Conservation (phyloP, 352 stramenopile genomes). For the Aphanomyces stellatus region DNA sequence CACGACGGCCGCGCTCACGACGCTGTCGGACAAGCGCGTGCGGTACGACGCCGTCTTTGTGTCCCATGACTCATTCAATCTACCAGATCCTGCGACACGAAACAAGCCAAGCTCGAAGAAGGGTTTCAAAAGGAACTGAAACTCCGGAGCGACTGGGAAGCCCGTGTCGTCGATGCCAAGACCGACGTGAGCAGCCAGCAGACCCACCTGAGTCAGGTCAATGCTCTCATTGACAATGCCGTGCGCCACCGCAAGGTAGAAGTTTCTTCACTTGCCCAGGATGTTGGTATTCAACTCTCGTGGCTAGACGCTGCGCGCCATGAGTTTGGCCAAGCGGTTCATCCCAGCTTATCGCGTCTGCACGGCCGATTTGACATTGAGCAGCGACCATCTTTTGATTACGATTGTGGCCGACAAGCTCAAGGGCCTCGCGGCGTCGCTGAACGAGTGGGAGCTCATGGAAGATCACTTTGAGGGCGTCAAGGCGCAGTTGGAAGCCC, state of each 20-base stretch:
- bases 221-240: slow-evolving; percentile 56
- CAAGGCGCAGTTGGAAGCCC: slow-evolving; percentile 33
- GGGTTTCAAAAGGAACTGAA: slow-evolving; percentile 10
- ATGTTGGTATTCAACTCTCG: no score
- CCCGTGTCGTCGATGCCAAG: slow-evolving; percentile 47
- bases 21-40: slow-evolving; percentile 47
- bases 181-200: slow-evolving; percentile 43
- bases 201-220: slow-evolving; percentile 42
- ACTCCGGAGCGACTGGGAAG: slow-evolving; percentile 18
- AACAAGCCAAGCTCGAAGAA: neutral
- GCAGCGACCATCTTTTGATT: slow-evolving; percentile 60
- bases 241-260: slow-evolving; percentile 45
- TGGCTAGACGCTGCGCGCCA: slow-evolving; percentile 35
- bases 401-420: slow-evolving; percentile 69
- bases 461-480: slow-evolving; percentile 57
- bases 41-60: slow-evolving; percentile 1
- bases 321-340: slow-evolving; percentile 54
- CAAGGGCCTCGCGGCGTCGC: slow-evolving; percentile 35
- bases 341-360: slow-evolving; percentile 55
- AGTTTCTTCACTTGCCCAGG: no score
- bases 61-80: neutral
- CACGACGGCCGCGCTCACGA: slow-evolving; percentile 39
- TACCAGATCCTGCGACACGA: neutral
- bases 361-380: slow-evolving; percentile 57
- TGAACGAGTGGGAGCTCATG: slow-evolving; percentile 75